A percentile compares a stretch with the other conserved stretches of the same genome.
phyloP scores from a whole-genome alignment of 305 asterid genomes.

The Fraxinus velutina region DNA sequence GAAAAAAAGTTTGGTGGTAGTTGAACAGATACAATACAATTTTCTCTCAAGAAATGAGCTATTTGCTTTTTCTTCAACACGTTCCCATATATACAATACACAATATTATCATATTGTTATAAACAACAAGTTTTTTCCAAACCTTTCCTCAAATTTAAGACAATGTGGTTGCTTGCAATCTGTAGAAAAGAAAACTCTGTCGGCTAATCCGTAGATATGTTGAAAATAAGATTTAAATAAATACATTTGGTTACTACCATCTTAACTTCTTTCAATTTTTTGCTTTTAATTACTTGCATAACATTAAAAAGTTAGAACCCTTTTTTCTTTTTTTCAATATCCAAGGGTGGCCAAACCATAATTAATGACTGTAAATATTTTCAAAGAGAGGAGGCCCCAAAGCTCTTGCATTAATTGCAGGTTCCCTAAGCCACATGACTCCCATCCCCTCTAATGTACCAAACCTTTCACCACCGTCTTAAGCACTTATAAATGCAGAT shows the following conservation, averaged over 20 bases:
- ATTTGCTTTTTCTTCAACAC: neutral
- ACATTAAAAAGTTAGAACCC: neutral
- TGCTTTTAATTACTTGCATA: neutral
- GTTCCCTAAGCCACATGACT: conserved; percentile 30
- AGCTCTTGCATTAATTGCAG: conserved; percentile 28
- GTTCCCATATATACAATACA: neutral
- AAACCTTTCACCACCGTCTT: conserved; percentile 25
- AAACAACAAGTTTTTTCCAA: conserved; percentile 24
- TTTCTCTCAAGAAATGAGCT: conserved; percentile 9
- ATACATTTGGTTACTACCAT: neutral
- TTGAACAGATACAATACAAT: conserved; percentile 30
- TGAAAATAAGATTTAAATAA: neutral
- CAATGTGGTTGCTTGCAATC: conserved; percentile 32
- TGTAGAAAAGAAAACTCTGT: neutral
- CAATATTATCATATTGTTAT: neutral
- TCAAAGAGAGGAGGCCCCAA: conserved; percentile 22
- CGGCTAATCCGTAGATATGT: neutral
- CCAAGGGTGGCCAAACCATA: conserved; percentile 1
- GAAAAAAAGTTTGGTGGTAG: conserved; percentile 68
- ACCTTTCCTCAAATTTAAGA: neutral
- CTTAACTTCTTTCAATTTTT: neutral
- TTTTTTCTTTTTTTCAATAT: neutral
- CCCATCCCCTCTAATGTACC: conserved; percentile 19
- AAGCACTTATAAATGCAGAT: neutral
- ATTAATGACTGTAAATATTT: conserved; percentile 26